Evolutionary conservation across 306 rosid species (phyloP), one percentile per base, ranked within the genome.

Genomic region (Quercus parvula): DNA sequence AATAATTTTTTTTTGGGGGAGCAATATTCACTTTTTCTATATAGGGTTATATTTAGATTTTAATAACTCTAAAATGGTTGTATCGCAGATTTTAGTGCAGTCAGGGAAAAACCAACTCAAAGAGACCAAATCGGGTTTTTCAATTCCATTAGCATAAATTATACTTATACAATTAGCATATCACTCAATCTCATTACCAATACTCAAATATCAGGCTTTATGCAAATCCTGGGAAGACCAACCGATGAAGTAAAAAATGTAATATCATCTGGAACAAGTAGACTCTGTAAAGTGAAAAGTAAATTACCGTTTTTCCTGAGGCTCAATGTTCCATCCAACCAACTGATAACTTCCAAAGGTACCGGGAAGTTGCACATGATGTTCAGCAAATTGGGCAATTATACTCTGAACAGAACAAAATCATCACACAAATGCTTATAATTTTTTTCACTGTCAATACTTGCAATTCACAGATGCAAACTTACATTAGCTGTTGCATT

Each of bases 401-500:
- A 96, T 93, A 64, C 77, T 85, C 99, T 96, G 96, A 66, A 56
- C 20, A 79, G 28, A 59, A 56, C 15, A 44, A 71, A 59, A 73
- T 78, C 70, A 64, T 81, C 70, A 87, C 69, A 38, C 55, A 86
- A 78, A 82, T 38, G 88, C 77, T 84, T 20, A 49, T 27, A 22
- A 73, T 46, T 33, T 13, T 44, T 24, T 19, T 75, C 71, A 62
- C 19, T 33, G 25, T 19, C 27, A 71, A 13, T 38, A 28, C 63
- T 73, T 77, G 75, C 62, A 62, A 77, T 70, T 70, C 67, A 76
- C 51, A 76, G 52, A 73, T 22, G 33, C 61, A 52, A 54, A 82
- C 90, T 83, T 91, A 93, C 99, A 81, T 55, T 74, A 19, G 92
- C 97, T 52, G 93, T 84, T 67, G 92, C 55, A 70, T 93, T 85